These are phyloP conservation scores for Ehretia macrophylla DNA, from an alignment of 257 asterid species.

Conservation along the genomic window DNA sequence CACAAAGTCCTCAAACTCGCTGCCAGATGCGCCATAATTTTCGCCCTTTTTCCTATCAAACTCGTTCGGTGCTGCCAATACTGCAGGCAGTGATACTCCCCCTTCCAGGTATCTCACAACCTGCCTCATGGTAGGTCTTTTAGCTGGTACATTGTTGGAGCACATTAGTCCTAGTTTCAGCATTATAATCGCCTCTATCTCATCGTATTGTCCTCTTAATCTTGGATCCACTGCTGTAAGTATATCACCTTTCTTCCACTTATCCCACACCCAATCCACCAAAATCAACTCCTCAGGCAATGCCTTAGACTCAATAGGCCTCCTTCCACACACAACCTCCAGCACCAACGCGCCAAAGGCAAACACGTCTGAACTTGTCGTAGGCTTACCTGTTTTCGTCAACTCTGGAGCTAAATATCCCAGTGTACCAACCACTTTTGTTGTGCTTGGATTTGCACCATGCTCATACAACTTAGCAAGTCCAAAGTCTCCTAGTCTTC, in stretches of 20 bases:
- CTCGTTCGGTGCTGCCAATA: slow-evolving; percentile 30
- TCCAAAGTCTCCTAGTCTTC: slow-evolving; percentile 73
- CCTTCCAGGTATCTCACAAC: slow-evolving; percentile 63
- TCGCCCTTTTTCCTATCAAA: slow-evolving; percentile 19
- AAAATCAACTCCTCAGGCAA: slow-evolving; percentile 61
- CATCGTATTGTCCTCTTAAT: slow-evolving; percentile 37
- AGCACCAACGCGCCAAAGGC: slow-evolving; percentile 71
- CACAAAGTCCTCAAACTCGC: slow-evolving; percentile 26
- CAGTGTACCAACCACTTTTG: slow-evolving; percentile 68
- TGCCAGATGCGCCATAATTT: neutral
- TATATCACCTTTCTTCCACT: slow-evolving; percentile 45
- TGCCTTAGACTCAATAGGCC: slow-evolving; percentile 66
- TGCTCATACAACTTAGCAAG: slow-evolving; percentile 67
- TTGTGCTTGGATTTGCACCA: slow-evolving; percentile 50
- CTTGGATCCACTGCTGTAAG: slow-evolving; percentile 54
- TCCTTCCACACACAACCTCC: slow-evolving; percentile 71
- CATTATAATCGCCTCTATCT: slow-evolving; percentile 44
- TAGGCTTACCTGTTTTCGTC: slow-evolving; percentile 66
- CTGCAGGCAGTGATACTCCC: slow-evolving; percentile 34
- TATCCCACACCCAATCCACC: slow-evolving; percentile 82
- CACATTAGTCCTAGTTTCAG: slow-evolving; percentile 72
- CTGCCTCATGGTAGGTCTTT: slow-evolving; percentile 60
- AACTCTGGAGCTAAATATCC: slow-evolving; percentile 82
- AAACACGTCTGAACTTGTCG: slow-evolving; percentile 58
- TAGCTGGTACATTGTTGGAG: slow-evolving; percentile 39